Conservation (phyloP, 768 basidiomycete genomes). For the Termitomyces bulborhizus region DNA sequence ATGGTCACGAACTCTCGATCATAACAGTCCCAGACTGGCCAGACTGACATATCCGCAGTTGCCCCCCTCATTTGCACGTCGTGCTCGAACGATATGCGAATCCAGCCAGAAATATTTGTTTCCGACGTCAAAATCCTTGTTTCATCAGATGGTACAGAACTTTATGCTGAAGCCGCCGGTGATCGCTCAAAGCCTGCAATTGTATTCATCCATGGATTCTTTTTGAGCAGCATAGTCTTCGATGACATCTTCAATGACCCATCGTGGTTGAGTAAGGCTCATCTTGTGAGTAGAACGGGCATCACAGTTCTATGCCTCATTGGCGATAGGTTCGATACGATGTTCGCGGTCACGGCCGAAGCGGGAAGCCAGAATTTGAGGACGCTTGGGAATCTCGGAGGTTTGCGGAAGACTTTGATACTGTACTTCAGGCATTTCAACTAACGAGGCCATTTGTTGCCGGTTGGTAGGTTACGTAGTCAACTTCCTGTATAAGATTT, state of each 20-base stretch:
- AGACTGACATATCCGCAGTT: neutral
- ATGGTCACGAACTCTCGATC: no score
- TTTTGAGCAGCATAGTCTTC: conserved; percentile 24
- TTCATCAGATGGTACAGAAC: conserved; percentile 31
- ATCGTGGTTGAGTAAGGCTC: conserved; percentile 18
- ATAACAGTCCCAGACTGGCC: neutral
- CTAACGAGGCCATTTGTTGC: conserved; percentile 22
- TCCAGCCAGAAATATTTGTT: conserved; percentile 2
- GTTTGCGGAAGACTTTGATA: conserved; percentile 25
- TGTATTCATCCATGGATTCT: conserved; percentile 33
- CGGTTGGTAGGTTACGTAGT: conserved; percentile 20
- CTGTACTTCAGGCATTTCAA: conserved; percentile 22
- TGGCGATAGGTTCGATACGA: conserved; percentile 25
- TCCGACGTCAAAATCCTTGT: conserved; percentile 15
- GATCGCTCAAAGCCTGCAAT: conserved; percentile 29
- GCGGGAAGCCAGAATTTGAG: conserved; percentile 20
- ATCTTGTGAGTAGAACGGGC: conserved; percentile 18
- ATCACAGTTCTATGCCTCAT: neutral
- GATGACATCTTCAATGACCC: conserved; percentile 29
- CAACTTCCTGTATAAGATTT: neutral
- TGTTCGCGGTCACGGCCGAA: conserved; percentile 26
- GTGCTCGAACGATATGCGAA: conserved; percentile 1
- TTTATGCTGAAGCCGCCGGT: conserved; percentile 32
- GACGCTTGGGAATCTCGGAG: conserved; percentile 22
- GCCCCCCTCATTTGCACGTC: neutral